Evolutionary conservation across 139 green algal genomes (phyloP), one percentile per base, ranked within the genome.

Genomic region (Pleodorina starrii): DNA sequence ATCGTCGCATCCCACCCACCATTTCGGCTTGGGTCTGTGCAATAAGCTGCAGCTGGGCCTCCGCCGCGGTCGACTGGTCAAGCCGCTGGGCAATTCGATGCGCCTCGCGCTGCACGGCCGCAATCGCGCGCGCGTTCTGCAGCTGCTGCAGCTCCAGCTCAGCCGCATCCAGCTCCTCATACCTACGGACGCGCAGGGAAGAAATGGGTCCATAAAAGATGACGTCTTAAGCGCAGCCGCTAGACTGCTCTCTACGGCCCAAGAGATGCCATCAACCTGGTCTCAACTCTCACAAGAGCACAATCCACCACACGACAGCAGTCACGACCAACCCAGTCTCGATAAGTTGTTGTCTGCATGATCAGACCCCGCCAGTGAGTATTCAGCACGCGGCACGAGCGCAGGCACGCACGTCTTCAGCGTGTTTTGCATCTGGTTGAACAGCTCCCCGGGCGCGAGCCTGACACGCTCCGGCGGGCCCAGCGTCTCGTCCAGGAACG

Each of bases 61-160:
- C 75, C 14, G 63, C 63, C 0, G 48, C 40, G 19, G 72, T 38
- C 29, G n/a, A 87, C 50, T 88, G 46, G 63, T 92, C 89, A 78
- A 92, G 84, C 6, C 48, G 38, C 59, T 72, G 59, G 5, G 89
- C 89, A 5, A 92, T 92, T 38, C 89, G 89, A 25, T 90, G 84
- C 17, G 89, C 84, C 84, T 92, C 89, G 21, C 87, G 89, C 84
- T 92, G 89, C 76, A 90, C 76, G 5, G 76, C 76, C 23, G 89
- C 84, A 11, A 92, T 51, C 3, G 75, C 84, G 4, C 89, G 83
- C 0, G 89, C 84, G 29, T 92, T 78, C 83, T 90, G 74, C 29
- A 92, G 25, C 40, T 88, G 84, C n/a, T 75, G 50, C 83, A 92
- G 75, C 83, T 92, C 89, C 19, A 35, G 32, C 75, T 89, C 89